Evolutionary conservation across 1,284 basidiomycete genomes (phyloP).

Genomic region (Microbotryum intermedium): DNA sequence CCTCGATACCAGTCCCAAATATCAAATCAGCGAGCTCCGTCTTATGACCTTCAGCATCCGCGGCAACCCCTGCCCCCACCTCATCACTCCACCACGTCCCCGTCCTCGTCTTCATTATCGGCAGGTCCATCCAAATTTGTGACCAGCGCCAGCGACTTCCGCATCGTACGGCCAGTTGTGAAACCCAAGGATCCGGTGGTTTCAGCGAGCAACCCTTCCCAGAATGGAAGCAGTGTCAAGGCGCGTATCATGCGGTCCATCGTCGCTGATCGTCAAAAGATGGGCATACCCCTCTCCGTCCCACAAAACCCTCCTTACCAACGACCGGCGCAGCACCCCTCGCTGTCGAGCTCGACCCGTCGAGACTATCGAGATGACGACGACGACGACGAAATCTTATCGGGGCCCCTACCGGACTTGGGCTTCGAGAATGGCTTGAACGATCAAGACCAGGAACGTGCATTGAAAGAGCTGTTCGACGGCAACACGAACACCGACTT

Average conservation of each 20-base stretch:
- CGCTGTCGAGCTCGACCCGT: background rate
- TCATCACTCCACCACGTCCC: too few species aligned
- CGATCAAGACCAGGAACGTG: slow-evolving; percentile 14
- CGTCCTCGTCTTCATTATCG: too few species aligned
- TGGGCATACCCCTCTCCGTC: slow-evolving; percentile 21
- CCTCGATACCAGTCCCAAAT: too few species aligned
- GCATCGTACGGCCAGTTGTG: too few species aligned
- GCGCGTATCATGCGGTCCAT: background rate
- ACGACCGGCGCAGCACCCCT: background rate
- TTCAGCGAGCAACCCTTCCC: too few species aligned
- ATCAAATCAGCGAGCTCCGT: too few species aligned
- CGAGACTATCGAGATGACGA: background rate
- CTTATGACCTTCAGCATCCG: too few species aligned
- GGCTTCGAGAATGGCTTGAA: slow-evolving; percentile 9
- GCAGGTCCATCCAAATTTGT: too few species aligned
- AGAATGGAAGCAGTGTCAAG: slow-evolving; percentile 2
- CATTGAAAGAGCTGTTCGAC: slow-evolving; percentile 25
- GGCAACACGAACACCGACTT: slow-evolving; percentile 14
- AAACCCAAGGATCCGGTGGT: too few species aligned
- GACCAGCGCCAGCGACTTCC: too few species aligned
- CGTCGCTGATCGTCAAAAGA: background rate
- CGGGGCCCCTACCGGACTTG: background rate
- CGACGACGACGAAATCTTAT: background rate
- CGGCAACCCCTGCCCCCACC: too few species aligned
- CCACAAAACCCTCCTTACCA: slow-evolving; percentile 11